Evolutionary conservation across 1,139 yeast species (phyloP).

Genomic region (Meyerozyma athensensis): DNA sequence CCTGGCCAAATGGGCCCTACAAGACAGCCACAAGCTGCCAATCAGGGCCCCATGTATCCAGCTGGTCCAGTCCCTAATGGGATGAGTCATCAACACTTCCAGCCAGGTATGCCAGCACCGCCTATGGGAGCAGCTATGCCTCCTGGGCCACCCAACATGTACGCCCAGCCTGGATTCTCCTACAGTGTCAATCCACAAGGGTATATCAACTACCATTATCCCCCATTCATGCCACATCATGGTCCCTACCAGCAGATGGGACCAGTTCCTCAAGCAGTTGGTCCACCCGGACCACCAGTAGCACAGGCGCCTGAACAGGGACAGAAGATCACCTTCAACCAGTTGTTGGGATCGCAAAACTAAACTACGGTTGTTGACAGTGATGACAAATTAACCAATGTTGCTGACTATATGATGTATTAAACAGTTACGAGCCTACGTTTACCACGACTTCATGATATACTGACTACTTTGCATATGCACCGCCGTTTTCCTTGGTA

Average conservation of each 20-base stretch:
- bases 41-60: constrained; percentile 7
- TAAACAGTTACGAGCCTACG: too few relatives aligned
- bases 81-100: constrained; percentile 9
- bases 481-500: too few relatives aligned
- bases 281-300: not conserved
- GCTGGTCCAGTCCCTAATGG: not conserved
- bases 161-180: constrained; percentile 24
- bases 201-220: constrained; percentile 22
- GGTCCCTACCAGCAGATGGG: constrained; percentile 3
- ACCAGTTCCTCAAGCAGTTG: not conserved
- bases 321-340: constrained; percentile 40
- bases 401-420: too few relatives aligned
- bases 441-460: not conserved
- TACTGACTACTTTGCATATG: not conserved
- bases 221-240: constrained; percentile 8
- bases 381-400: not conserved
- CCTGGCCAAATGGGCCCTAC: constrained; percentile 17
- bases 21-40: constrained; percentile 27
- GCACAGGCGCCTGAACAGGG: constrained; percentile 15
- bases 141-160: constrained; percentile 11
- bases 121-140: constrained; percentile 6
- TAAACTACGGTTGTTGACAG: not conserved
- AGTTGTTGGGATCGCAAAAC: constrained; percentile 33
- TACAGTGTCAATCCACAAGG: constrained; percentile 31
- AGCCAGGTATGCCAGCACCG: constrained; percentile 13